Conservation (phyloP, 2,329 filamentous ascomycete species). For the Sporothrix brasiliensis region DNA sequence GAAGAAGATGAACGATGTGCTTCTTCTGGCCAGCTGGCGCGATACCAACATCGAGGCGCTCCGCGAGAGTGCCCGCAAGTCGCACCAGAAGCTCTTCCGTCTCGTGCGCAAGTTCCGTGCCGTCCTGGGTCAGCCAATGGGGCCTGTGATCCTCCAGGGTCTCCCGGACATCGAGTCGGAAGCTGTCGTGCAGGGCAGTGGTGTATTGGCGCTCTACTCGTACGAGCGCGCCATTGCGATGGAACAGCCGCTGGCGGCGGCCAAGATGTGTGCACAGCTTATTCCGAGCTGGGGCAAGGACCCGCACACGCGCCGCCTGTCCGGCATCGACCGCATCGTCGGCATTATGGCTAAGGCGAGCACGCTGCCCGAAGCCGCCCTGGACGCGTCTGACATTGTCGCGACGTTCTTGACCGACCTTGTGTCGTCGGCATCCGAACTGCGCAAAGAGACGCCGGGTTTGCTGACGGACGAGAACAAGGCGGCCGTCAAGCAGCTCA, state of each 20-base stretch:
- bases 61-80: constrained; percentile 83
- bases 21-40: constrained; percentile 94
- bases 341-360: constrained; percentile 63
- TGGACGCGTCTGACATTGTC: constrained; percentile 63
- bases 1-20: constrained; percentile 89
- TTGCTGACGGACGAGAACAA: constrained; percentile 87
- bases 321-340: constrained; percentile 69
- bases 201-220: constrained; percentile 26
- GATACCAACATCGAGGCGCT: constrained; percentile 93
- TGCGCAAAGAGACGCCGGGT: constrained; percentile 81
- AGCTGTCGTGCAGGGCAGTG: constrained; percentile 27
- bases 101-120: constrained; percentile 87
- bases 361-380: constrained; percentile 44
- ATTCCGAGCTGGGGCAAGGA: constrained; percentile 47
- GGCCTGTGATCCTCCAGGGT: constrained; percentile 62
- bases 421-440: constrained; percentile 66
- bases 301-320: constrained; percentile 63
- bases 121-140: constrained; percentile 75
- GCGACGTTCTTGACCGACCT: constrained; percentile 71
- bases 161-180: constrained; percentile 55
- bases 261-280: constrained; percentile 42
- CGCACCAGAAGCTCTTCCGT: constrained; percentile 89
- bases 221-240: constrained; percentile 15
- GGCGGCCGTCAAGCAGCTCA: constrained; percentile 80
- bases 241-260: constrained; percentile 37